Conservation (phyloP, 2,329 filamentous ascomycete species). For the Microdochium bolleyi region DNA sequence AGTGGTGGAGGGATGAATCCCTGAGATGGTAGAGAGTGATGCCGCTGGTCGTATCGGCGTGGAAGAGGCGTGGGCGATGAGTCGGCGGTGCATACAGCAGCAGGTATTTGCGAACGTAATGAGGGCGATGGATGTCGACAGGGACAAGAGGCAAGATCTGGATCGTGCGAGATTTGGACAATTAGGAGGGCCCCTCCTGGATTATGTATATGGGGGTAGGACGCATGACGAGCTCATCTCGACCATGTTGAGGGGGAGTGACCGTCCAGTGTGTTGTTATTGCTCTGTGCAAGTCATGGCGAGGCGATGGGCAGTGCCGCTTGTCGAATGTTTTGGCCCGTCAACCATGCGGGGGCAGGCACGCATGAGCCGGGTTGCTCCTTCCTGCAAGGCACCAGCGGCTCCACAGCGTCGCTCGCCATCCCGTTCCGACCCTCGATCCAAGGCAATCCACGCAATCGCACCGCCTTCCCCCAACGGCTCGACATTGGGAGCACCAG, state of each 20-base stretch:
- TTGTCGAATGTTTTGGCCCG: neutral
- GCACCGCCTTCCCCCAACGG: too few species aligned
- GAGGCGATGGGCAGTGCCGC: too few species aligned
- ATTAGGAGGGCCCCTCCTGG: neutral
- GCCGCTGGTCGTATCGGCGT: neutral
- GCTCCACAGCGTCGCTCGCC: too few species aligned
- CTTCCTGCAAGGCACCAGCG: neutral
- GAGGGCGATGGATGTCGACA: neutral
- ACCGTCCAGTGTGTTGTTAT: neutral
- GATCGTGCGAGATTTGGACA: neutral
- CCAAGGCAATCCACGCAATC: too few species aligned
- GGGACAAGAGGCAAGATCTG: neutral
- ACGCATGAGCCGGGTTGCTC: neutral
- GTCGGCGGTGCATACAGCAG: neutral
- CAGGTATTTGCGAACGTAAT: neutral
- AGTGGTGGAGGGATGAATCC: neutral
- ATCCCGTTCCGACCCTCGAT: too few species aligned
- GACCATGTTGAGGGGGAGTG: neutral
- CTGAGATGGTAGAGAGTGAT: too few species aligned
- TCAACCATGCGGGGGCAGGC: neutral
- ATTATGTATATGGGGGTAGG: neutral
- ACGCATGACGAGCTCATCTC: neutral
- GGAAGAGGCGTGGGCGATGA: neutral
- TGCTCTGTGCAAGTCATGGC: too few species aligned
- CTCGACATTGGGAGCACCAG: too few species aligned